phyloP scores from a whole-genome alignment of 495 filamentous ascomycete genomes.

The Hypoxylon cercidicola region DNA sequence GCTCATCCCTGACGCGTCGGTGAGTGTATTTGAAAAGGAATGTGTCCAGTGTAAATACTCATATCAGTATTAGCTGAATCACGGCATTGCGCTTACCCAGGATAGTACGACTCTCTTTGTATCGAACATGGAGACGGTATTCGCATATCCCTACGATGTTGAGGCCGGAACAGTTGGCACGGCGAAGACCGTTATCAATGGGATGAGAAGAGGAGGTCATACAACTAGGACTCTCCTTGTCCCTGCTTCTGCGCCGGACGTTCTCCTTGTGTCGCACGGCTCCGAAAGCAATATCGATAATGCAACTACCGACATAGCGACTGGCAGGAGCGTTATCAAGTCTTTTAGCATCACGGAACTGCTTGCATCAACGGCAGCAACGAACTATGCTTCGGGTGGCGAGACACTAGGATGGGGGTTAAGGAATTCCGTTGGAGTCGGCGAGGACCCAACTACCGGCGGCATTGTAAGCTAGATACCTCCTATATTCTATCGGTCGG shows the following conservation, averaged over 20 bases:
- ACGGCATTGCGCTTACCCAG: conserved; percentile 67
- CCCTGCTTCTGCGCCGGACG: conserved; percentile 56
- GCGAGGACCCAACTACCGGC: conserved; percentile 66
- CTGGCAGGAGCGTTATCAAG: conserved; percentile 68
- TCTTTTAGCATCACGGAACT: conserved; percentile 63
- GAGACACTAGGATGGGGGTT: conserved; percentile 72
- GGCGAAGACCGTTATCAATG: conserved; percentile 59
- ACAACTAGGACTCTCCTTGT: conserved; percentile 68
- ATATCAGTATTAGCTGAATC: conserved; percentile 60
- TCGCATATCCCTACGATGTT: conserved; percentile 67
- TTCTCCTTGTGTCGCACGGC: conserved; percentile 67
- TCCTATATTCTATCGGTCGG: not conserved
- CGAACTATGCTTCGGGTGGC: conserved; percentile 61
- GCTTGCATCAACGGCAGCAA: conserved; percentile 37
- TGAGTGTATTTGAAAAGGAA: conserved; percentile 43
- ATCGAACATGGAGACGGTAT: conserved; percentile 63
- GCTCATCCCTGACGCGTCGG: conserved; percentile 50
- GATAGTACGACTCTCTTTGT: conserved; percentile 72
- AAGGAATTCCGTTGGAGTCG: conserved; percentile 72
- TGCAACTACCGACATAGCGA: conserved; percentile 50
- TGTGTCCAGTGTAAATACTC: not conserved
- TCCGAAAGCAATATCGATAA: conserved; percentile 68
- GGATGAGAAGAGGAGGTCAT: conserved; percentile 63
- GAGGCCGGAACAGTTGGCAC: conserved; percentile 52
- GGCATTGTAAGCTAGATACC: conserved; percentile 51